Base-by-base conservation (phyloP, 176 grass and related monocot genomes). In the Musa beccarii region DNA sequence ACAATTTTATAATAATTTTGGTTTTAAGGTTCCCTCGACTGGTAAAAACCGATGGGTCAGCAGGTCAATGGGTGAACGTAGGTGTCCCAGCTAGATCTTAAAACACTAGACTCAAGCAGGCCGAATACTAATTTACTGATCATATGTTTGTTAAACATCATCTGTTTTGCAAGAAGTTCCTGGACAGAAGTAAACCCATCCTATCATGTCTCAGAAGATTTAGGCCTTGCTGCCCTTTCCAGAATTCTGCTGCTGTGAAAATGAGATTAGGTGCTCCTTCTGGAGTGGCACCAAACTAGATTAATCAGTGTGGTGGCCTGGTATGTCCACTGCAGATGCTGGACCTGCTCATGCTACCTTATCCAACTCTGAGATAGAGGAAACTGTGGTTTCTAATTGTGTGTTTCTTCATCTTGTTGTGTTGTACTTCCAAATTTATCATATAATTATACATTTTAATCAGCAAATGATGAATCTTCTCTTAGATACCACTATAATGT, bases 401-500 rank as follows among this genome's bases (percentile, higher is more conserved):
- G 9, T 20, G 7, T 49, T 8, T 68, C 66, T 14, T 51, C 25
- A 51, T 21, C 11, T 70, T 51, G 9, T 25, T 51, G 11, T 52
- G 43, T 51, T 52, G 19, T 12, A 3, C 14, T 8, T 1, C n/a
- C 23, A 17, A 54, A 25, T 21, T 25, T 54, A 15, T 54, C 71
- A 28, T 54, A 25, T 24, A 26, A 25, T 62, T 54, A 25, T 28
- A 55, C 6, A 54, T 73, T 54, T 53, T 20, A 73, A 54, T 66
- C 52, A 26, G 21, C 54, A 77, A 25, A n/a, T 20, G 15, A 17
- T 84, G 73, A 25, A 50, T 51, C 52, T 71, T 79, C 70, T 79
- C 70, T 71, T 77, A 97, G 93, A 72, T 97, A 97, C 78, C 93
- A 97, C 86, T 97, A 97, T 79, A 97, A 97, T 63, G 93, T 97